Evolutionary conservation across 805 yeast genomes (phyloP).

Genomic region (Wickerhamiella parazyma): DNA sequence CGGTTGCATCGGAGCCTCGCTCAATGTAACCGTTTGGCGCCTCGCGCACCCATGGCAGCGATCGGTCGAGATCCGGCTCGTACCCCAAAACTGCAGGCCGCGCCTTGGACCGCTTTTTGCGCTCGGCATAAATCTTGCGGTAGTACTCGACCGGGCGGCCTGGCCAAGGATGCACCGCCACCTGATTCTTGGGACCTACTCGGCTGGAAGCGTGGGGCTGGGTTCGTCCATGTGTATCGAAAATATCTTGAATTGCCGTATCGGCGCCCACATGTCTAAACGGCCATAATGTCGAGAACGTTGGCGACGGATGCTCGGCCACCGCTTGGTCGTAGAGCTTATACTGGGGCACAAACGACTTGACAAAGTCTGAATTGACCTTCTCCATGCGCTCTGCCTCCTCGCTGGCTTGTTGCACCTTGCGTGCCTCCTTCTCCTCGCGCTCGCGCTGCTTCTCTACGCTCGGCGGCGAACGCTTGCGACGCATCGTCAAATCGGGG

Average conservation of each 20-base stretch:
- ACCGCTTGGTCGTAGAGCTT: neutral
- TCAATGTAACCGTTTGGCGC: constrained; percentile 71
- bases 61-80: constrained; percentile 15
- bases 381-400: constrained; percentile 19
- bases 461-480: constrained; percentile 4
- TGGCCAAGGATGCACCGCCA: constrained; percentile 44
- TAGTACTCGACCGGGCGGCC: constrained; percentile 55
- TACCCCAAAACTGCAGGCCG: neutral
- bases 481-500: constrained; percentile 2
- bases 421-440: constrained; percentile 5
- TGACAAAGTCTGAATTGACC: neutral
- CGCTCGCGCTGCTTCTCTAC: neutral
- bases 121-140: constrained; percentile 23
- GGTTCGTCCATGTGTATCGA: constrained; percentile 64
- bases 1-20: constrained; percentile 51
- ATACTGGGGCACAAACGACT: neutral
- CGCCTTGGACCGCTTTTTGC: constrained; percentile 11
- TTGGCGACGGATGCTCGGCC: neutral
- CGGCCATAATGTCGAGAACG: constrained; percentile 39
- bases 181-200: constrained; percentile 59
- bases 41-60: constrained; percentile 53
- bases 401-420: neutral
- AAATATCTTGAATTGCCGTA: constrained; percentile 58
- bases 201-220: constrained; percentile 71
- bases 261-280: constrained; percentile 68